Base-by-base conservation (phyloP, 2,329 filamentous ascomycete species). In the Hymenoscyphus linearis region DNA sequence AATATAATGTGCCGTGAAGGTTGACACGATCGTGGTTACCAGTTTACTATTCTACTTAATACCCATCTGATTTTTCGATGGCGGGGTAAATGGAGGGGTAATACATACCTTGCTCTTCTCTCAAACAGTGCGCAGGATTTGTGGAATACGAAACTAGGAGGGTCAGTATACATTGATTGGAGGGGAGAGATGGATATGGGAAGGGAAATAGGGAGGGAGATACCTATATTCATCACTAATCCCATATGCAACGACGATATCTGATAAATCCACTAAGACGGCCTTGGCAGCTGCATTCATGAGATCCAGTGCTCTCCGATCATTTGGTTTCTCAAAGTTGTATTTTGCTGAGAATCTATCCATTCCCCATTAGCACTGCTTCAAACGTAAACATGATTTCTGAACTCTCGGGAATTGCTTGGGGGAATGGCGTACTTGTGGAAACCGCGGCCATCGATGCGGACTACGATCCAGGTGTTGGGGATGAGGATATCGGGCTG, bases 401-500 rank as follows among this genome's bases (percentile, higher is more conserved):
- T 14, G 12, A 16, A 55, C 26, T 5, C 26, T 16, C 4, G n/a
- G 10, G n/a, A 25, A 31, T 25, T n/a, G n/a, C n/a, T n/a, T 14
- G 4, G 12, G 40, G 9, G 26, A 36, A 14, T 4, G 25, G 9
- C 57, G 73, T 78, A 96, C 91, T 96, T 97, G 70, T 93, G 95
- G 76, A 99, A 99, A 18, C 92, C 93, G 66, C 93, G 84, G 26
- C 95, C 95, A 76, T 99, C 95, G 70, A 99, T 87, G 63, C 95
- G 87, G 60, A 99, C 87, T 22, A 98, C 91, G 60, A 98, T 89
- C 92, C 93, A 99, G 27, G 93, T 98, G 72, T 96, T 96, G 59
- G 88, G 91, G 25, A 98, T 82, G 47, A 99, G 78, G 54, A 77
- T 76, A 72, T 97, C 92, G 6, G 86, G 78, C 71, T 89, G 89